phyloP scores from a whole-genome alignment of 2,329 filamentous ascomycete genomes.

The Blastomyces percursus region DNA sequence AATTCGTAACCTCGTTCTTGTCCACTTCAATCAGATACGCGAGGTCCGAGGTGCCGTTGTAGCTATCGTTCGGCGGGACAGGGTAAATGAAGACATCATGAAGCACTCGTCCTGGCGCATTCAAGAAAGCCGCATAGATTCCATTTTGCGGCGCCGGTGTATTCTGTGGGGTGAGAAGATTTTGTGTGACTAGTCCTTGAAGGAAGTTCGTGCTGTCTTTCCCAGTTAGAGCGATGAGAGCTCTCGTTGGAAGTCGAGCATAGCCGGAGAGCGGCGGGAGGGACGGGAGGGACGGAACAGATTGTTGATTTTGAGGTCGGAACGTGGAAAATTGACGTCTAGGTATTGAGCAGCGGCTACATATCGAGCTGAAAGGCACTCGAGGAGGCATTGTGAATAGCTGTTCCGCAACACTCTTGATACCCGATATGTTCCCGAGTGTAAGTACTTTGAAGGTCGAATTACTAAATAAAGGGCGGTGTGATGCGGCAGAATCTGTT shows the following conservation, averaged over 20 bases:
- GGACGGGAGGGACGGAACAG: slow-evolving; percentile 17
- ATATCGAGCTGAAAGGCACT: slow-evolving; percentile 18
- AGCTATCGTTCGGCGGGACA: slow-evolving; percentile 28
- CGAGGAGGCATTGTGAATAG: slow-evolving; percentile 25
- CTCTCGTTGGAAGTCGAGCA: slow-evolving; percentile 55
- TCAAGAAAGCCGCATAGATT: slow-evolving; percentile 77
- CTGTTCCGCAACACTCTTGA: background rate
- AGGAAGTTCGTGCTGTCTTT: slow-evolving; percentile 72
- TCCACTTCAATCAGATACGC: slow-evolving; percentile 77
- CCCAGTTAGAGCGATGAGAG: slow-evolving; percentile 68
- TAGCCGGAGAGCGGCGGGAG: slow-evolving; percentile 36
- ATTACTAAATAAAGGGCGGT: background rate
- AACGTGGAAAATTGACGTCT: slow-evolving; percentile 25
- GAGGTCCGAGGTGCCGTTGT: slow-evolving; percentile 10
- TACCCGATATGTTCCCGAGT: background rate
- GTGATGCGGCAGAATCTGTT: slow-evolving; percentile 1
- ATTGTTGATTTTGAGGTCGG: slow-evolving; percentile 2
- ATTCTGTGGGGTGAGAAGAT: slow-evolving; percentile 40
- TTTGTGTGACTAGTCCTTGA: slow-evolving; percentile 75
- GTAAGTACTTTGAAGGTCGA: too few relatives aligned
- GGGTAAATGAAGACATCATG: slow-evolving; percentile 88
- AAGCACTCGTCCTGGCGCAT: slow-evolving; percentile 70
- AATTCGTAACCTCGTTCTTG: slow-evolving; percentile 47
- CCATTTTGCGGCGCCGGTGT: slow-evolving; percentile 36
- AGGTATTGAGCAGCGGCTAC: slow-evolving; percentile 21